A percentile compares a stretch with the other conserved stretches of the same genome.
Evolutionary conservation across 2,329 filamentous ascomycete species (phyloP).

Genomic region (Pezicula radicicola): DNA sequence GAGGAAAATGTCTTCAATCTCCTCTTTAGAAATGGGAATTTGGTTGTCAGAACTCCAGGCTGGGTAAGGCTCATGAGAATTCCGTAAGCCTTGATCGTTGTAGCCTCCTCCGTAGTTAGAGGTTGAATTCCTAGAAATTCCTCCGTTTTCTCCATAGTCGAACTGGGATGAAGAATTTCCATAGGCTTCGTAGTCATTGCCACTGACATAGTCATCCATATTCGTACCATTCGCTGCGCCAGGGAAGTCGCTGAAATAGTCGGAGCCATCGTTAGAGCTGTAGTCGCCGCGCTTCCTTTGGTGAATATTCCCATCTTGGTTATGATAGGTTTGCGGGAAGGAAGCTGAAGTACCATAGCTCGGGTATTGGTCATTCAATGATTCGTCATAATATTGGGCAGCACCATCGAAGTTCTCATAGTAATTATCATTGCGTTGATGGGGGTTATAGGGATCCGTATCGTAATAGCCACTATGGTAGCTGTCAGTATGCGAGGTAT

Average conservation of each 20-base stretch:
- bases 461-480: conserved; percentile 82
- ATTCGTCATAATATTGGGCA: conserved; percentile 79
- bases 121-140: conserved; percentile 84
- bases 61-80: conserved; percentile 93
- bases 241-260: conserved; percentile 99
- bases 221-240: conserved; percentile 95
- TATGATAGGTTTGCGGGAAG: not conserved
- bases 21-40: conserved; percentile 95
- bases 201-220: conserved; percentile 98
- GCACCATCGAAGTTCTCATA: conserved; percentile 86
- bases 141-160: conserved; percentile 93
- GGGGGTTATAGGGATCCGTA: conserved; percentile 74
- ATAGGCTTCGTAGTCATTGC: conserved; percentile 79
- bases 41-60: conserved; percentile 98
- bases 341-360: conserved; percentile 63
- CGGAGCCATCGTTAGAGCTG: conserved; percentile 94
- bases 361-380: conserved; percentile 49
- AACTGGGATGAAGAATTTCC: conserved; percentile 94
- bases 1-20: conserved; percentile 97
- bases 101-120: conserved; percentile 99
- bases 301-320: conserved; percentile 40
- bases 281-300: conserved; percentile 62
- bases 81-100: conserved; percentile 82
- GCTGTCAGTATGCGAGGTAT: not conserved
- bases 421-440: conserved; percentile 84